phyloP scores from a whole-genome alignment of 129 eudicot genomes.

The Silybum marianum region DNA sequence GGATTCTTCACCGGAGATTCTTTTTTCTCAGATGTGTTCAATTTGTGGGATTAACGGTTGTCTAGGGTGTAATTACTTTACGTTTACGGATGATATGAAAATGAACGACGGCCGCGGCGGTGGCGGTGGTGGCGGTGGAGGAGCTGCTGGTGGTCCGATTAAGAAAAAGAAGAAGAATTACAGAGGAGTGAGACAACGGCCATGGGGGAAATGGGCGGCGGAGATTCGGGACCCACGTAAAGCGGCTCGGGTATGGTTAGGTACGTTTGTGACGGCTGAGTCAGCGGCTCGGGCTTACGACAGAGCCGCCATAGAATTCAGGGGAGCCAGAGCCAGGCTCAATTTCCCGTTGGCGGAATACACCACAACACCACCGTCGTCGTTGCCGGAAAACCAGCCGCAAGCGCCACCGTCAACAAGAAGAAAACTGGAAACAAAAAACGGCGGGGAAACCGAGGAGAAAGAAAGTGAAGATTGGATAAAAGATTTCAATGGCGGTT shows the following conservation, averaged over 20 bases:
- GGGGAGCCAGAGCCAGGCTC: constrained; percentile 62
- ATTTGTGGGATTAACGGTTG: constrained; percentile 57
- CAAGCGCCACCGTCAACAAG: constrained; percentile 2
- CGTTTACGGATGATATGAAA: not conserved
- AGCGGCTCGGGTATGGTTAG: constrained; percentile 76
- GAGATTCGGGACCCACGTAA: constrained; percentile 70
- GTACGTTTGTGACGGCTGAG: constrained; percentile 65
- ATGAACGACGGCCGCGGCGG: not conserved
- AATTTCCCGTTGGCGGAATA: constrained; percentile 57
- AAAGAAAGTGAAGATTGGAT: constrained; percentile 56
- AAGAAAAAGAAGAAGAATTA: constrained; percentile 57
- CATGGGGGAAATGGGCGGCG: constrained; percentile 85
- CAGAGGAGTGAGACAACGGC: constrained; percentile 73
- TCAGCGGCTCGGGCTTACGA: constrained; percentile 78
- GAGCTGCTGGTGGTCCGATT: constrained; percentile 13
- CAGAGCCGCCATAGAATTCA: constrained; percentile 57
- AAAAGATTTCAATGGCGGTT: constrained; percentile 38
- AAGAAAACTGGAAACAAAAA: not conserved
- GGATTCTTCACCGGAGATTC: constrained; percentile 8
- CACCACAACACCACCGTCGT: not conserved
- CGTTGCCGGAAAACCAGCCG: constrained; percentile 11
- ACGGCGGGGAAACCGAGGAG: too few relatives aligned
- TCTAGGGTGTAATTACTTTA: constrained; percentile 64
- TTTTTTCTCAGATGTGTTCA: constrained; percentile 40
- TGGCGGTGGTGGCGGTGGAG: not conserved